Conservation (phyloP, 2,329 filamentous ascomycete genomes). For the Lachnellula cervina region DNA sequence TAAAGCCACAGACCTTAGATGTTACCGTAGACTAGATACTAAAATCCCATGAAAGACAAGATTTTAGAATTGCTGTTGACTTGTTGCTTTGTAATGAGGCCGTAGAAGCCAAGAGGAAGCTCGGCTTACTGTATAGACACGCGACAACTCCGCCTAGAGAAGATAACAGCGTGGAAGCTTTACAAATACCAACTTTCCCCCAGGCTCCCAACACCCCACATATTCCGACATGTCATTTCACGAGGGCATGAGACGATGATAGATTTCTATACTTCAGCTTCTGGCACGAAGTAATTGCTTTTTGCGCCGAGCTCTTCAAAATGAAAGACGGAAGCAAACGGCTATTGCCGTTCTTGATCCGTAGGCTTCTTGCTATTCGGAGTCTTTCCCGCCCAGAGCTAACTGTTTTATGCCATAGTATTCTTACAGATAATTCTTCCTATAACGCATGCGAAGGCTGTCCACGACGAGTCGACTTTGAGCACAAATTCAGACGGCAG, state of each 20-base stretch:
- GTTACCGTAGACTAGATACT: too few relatives aligned
- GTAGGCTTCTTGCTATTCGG: conserved; percentile 19
- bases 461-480: conserved; percentile 15
- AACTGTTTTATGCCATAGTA: conserved; percentile 16
- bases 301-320: conserved; percentile 17
- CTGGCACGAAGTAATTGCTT: conserved; percentile 23
- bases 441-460: conserved; percentile 17
- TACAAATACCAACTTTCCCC: conserved; percentile 9
- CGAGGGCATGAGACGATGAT: conserved; percentile 25
- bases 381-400: conserved; percentile 1
- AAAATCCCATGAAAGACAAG: too few relatives aligned
- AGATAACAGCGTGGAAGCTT: conserved; percentile 25
- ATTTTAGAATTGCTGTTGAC: too few relatives aligned
- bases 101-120: not conserved
- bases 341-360: conserved; percentile 30
- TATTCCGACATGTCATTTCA: conserved; percentile 10
- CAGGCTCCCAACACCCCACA: conserved; percentile 13
- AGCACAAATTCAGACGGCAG: conserved; percentile 20
- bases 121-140: not conserved
- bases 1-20: not conserved
- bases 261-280: conserved; percentile 15
- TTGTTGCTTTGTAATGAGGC: conserved; percentile 1
- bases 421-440: conserved; percentile 24
- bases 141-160: conserved; percentile 5
- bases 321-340: conserved; percentile 29